Evolutionary conservation across 495 filamentous ascomycete genomes (phyloP), one percentile per base, ranked within the genome.

Genomic region (Aspergillus ellipticus): DNA sequence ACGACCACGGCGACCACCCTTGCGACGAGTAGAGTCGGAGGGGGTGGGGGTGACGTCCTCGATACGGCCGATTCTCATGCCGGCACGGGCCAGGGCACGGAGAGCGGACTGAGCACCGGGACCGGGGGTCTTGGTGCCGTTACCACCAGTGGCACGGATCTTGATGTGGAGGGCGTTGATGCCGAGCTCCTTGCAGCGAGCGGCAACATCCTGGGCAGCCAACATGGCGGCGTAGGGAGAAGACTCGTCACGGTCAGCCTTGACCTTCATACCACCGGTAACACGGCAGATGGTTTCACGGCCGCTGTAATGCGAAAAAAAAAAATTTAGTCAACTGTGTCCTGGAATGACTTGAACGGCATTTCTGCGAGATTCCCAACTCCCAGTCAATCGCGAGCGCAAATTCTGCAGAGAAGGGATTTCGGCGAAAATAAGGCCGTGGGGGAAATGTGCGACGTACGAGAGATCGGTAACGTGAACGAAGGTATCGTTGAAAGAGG

Each of bases 261-360:
- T 99, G 83, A 99, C 94, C 84, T 99, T 99, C 94, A 97, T 97
- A 73, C 94, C 94, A 78, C 94, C 94, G 66, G 94, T 99, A 57
- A 99, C 92, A 87, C 94, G 92, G 85, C 82, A 86, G 79, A 99
- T 93, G 79, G 94, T 99, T 91, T 99, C 94, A 80, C 94, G 94
- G 80, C 94, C 94, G 79, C 90, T 96, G 85, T 81, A 78, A 79
- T 85, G 76, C 76, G 76, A 79, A 77, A n/a, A n/a, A n/a, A n/a
- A n/a, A n/a, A n/a, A n/a, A 70, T 79, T 90, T 79, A 89, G 85
- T 79, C 75, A 80, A 39, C 35, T 39, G 35, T 39, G 13, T 39
- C 35, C 35, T n/a, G 35, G n/a, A 22, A 16, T 4, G 16, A 19
- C 17, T 26, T 66, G 58, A 53, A 43, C 45, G 22, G n/a, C 22